Evolutionary conservation across 768 basidiomycete species (phyloP).

Genomic region (Collybia sp.): DNA sequence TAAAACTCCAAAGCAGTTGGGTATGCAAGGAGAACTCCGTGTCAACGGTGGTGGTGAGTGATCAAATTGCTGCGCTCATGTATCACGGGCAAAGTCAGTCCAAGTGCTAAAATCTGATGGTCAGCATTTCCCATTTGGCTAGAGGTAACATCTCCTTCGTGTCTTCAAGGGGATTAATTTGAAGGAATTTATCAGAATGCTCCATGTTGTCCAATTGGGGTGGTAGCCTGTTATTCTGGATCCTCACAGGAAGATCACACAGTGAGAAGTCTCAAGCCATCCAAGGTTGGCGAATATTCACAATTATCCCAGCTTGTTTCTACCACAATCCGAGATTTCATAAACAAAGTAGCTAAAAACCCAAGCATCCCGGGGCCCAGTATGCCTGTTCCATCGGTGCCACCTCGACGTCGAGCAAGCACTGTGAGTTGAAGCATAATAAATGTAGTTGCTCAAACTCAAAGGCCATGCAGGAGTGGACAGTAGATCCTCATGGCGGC

Average conservation of each 20-base stretch:
- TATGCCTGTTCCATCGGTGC: slow-evolving; percentile 23
- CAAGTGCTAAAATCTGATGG: not conserved
- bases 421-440: slow-evolving; percentile 13
- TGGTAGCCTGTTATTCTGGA: slow-evolving; percentile 77
- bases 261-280: slow-evolving; percentile 29
- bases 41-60: slow-evolving; percentile 76
- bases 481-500: slow-evolving; percentile 19
- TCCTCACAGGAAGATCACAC: slow-evolving; percentile 78
- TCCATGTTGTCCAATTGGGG: slow-evolving; percentile 77
- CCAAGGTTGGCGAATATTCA: not conserved
- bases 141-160: slow-evolving; percentile 42
- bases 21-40: slow-evolving; percentile 57
- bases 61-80: not conserved
- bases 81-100: not conserved
- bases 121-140: slow-evolving; percentile 84
- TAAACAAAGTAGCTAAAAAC: slow-evolving; percentile 51
- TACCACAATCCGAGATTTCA: slow-evolving; percentile 62
- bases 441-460: not conserved
- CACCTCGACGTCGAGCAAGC: slow-evolving; percentile 19
- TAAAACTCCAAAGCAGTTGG: slow-evolving; percentile 69
- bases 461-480: slow-evolving; percentile 25
- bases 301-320: slow-evolving; percentile 50
- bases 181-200: slow-evolving; percentile 42
- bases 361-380: slow-evolving; percentile 25
- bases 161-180: not conserved